phyloP scores from a whole-genome alignment of 768 basidiomycete species.

The Leccinum disarticulatum region DNA sequence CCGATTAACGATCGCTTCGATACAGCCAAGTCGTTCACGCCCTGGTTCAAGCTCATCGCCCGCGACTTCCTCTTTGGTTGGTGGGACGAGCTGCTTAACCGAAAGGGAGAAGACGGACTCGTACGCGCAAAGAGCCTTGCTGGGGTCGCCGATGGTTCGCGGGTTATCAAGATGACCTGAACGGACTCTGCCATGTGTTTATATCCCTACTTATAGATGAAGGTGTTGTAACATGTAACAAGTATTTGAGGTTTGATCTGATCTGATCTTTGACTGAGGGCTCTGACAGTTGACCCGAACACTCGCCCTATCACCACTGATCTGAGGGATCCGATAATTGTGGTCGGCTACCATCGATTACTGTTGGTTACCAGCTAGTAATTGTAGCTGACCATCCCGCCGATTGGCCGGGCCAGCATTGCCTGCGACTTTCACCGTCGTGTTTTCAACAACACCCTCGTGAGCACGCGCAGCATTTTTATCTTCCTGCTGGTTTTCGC shows the following conservation, averaged over 20 bases:
- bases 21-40: slow-evolving; percentile 86
- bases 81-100: slow-evolving; percentile 89
- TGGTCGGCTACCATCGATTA: no score
- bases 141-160: slow-evolving; percentile 68
- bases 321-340: no score
- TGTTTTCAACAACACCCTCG: no score
- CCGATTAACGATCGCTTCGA: neutral
- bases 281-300: neutral
- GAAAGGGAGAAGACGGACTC: slow-evolving; percentile 54
- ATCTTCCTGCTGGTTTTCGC: no score
- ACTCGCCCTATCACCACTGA: no score
- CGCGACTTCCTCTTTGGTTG: slow-evolving; percentile 96
- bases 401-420: no score
- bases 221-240: neutral
- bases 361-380: no score
- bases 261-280: neutral
- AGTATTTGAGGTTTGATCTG: slow-evolving; percentile 33
- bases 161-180: slow-evolving; percentile 66
- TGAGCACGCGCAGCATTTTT: no score
- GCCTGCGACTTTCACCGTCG: no score
- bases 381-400: no score
- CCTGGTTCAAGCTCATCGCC: slow-evolving; percentile 99
- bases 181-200: neutral
- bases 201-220: neutral
- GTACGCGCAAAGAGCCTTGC: slow-evolving; percentile 50